phyloP scores from a whole-genome alignment of 805 yeast species.

The Ascoidea asiatica region DNA sequence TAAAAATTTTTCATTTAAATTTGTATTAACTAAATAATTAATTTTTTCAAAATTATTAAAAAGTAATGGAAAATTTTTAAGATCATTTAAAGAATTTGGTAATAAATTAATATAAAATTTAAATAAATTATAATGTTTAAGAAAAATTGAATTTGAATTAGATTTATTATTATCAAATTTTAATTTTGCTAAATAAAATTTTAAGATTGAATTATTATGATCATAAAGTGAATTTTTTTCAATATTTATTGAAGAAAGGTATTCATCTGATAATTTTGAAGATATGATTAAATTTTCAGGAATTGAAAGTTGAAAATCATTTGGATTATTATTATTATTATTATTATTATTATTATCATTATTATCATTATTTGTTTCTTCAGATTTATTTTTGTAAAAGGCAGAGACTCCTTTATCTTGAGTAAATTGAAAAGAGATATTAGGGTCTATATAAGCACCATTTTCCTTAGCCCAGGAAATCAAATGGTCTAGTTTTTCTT shows the following conservation, averaged over 20 bases:
- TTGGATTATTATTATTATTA: conserved; percentile 22
- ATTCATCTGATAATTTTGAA: not conserved
- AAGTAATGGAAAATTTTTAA: conserved; percentile 45
- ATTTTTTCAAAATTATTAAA: conserved; percentile 42
- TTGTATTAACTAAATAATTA: conserved; percentile 48
- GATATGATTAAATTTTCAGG: conserved; percentile 4
- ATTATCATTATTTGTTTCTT: conserved; percentile 5
- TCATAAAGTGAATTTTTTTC: not conserved
- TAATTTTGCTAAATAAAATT: conserved; percentile 27
- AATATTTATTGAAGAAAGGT: not conserved
- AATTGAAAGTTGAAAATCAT: conserved; percentile 20
- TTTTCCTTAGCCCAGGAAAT: conserved; percentile 24
- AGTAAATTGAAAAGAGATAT: conserved; percentile 19
- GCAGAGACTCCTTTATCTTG: conserved; percentile 23
- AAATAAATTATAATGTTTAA: conserved; percentile 14
- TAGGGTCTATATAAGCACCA: conserved; percentile 23
- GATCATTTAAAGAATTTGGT: conserved; percentile 28
- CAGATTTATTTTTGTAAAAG: conserved; percentile 10
- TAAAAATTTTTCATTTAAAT: conserved; percentile 40
- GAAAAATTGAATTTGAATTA: conserved; percentile 5
- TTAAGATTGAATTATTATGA: conserved; percentile 21
- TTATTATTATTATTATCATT: conserved; percentile 24
- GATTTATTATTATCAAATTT: conserved; percentile 21
- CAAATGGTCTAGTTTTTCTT: conserved; percentile 11
- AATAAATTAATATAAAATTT: conserved; percentile 30